A percentile compares a stretch with the other conserved stretches of the same genome.
These are phyloP conservation scores for Intubia oerlemansii DNA, from an alignment of 2,329 filamentous ascomycete genomes.

Conservation along the genomic window DNA sequence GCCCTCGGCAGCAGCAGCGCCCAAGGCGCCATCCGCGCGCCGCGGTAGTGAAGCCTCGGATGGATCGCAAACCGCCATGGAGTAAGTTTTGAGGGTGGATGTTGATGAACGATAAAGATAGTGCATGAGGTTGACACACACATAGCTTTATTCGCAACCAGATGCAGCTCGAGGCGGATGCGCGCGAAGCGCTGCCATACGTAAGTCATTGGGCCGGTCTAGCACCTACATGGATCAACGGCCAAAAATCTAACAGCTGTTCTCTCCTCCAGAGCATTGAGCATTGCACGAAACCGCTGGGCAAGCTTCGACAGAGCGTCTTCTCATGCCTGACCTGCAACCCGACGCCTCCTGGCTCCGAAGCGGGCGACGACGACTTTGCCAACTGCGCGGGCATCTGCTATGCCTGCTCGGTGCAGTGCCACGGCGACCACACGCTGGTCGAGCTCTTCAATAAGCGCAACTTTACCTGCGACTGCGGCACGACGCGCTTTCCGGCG, in stretches of 20 bases:
- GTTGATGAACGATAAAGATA: no score
- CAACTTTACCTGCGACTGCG: conserved; percentile 91
- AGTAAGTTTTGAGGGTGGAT: no score
- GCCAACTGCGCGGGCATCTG: conserved; percentile 59
- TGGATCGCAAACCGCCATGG: conserved; percentile 50
- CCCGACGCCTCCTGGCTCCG: conserved; percentile 46
- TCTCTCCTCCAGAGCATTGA: conserved; percentile 50
- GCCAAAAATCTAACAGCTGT: no score
- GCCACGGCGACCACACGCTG: conserved; percentile 83
- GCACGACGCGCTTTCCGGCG: conserved; percentile 56
- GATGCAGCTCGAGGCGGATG: conserved; percentile 80
- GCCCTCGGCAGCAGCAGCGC: no score
- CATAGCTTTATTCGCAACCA: conserved; percentile 79
- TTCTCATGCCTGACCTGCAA: conserved; percentile 93
- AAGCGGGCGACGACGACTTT: conserved; percentile 21
- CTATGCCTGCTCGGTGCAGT: conserved; percentile 92
- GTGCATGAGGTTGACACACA: no score
- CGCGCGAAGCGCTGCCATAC: conserved; percentile 83
- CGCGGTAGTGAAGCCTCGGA: conserved; percentile 38
- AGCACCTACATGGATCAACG: no score
- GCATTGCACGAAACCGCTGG: conserved; percentile 76
- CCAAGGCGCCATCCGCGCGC: no score
- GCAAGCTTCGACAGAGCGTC: conserved; percentile 66
- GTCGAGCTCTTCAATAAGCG: conserved; percentile 94
- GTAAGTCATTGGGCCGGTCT: no score